Percentiles rank a stretch among this genome's conserved stretches.
Evolutionary conservation across 176 grass and related monocot species (phyloP).

Genomic region (Avena atlantica): DNA sequence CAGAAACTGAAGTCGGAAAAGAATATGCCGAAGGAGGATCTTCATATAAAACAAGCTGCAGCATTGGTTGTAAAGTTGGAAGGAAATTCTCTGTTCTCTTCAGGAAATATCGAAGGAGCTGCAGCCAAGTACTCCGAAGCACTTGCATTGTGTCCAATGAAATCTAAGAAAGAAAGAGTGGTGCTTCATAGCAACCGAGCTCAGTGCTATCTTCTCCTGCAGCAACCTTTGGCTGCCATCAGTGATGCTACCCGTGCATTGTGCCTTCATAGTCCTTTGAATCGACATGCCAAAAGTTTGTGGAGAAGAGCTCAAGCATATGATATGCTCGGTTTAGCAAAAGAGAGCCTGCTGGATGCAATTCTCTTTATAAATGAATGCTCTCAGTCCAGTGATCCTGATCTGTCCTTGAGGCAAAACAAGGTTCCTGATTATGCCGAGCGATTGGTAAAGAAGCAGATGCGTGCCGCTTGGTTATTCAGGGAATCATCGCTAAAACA

Average conservation of each 20-base stretch:
- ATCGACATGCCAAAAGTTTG: conserved; percentile 93
- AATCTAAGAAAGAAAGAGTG: conserved; percentile 98
- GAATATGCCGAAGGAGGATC: conserved; percentile 95
- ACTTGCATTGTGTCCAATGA: conserved; percentile 88
- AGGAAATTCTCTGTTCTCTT: conserved; percentile 98
- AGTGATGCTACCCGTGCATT: conserved; percentile 90
- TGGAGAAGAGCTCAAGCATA: conserved; percentile 99
- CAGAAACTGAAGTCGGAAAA: conserved; percentile 87
- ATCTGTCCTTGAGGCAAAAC: conserved; percentile 88
- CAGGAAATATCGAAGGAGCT: conserved; percentile 89
- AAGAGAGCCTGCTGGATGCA: conserved; percentile 96
- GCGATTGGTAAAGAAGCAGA: conserved; percentile 94
- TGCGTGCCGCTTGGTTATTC: conserved; percentile 96
- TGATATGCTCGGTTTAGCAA: conserved; percentile 97
- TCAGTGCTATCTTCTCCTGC: conserved; percentile 95
- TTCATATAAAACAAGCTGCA: conserved; percentile 98
- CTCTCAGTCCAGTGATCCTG: conserved; percentile 85
- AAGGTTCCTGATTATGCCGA: conserved; percentile 99
- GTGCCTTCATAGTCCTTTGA: conserved; percentile 86
- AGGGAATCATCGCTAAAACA: conserved; percentile 93
- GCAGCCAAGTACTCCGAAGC: conserved; percentile 96
- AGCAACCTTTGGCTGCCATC: conserved; percentile 89
- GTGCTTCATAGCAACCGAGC: conserved; percentile 96
- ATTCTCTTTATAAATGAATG: conserved; percentile 98
- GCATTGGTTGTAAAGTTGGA: conserved; percentile 97